These are phyloP conservation scores for Fusarium sp. DNA, from an alignment of 2,329 filamentous ascomycete genomes.

Conservation along the genomic window DNA sequence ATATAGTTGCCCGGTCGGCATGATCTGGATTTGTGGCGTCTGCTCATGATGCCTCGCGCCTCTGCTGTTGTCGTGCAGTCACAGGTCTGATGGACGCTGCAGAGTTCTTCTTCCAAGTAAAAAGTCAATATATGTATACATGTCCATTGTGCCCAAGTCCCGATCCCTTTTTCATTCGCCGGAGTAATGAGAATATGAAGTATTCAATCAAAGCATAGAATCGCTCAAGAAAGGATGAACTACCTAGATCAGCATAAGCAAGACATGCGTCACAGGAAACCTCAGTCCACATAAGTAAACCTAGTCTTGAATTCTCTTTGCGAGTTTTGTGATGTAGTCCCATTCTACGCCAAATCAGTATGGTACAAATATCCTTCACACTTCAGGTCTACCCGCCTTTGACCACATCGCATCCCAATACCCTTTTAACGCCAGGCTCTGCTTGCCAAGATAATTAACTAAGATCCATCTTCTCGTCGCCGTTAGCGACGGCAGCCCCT, in stretches of 20 bases:
- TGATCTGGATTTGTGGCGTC: no score
- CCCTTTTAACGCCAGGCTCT: constrained; percentile 52
- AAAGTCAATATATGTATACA: background rate
- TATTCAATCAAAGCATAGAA: no score
- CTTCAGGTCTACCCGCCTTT: constrained; percentile 28
- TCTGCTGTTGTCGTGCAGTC: background rate
- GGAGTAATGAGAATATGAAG: background rate
- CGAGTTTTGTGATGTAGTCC: constrained; percentile 31
- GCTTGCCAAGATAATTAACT: constrained; percentile 54
- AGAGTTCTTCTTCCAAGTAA: background rate
- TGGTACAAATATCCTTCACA: constrained; percentile 50
- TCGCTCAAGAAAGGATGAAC: background rate
- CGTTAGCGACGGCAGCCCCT: constrained; percentile 39
- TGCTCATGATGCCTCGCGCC: background rate
- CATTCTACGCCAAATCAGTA: constrained; percentile 50
- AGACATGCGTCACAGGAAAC: background rate
- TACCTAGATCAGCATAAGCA: background rate
- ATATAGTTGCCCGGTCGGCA: background rate
- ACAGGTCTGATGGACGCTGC: background rate
- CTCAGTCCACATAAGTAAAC: constrained; percentile 23
- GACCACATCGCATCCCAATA: constrained; percentile 37
- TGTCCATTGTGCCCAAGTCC: background rate
- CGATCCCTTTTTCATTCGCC: background rate
- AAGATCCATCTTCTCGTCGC: constrained; percentile 65
- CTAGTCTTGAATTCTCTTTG: constrained; percentile 31